These are phyloP conservation scores for Kwoniella shandongensis DNA, from an alignment of 768 basidiomycete genomes.

Conservation along the genomic window DNA sequence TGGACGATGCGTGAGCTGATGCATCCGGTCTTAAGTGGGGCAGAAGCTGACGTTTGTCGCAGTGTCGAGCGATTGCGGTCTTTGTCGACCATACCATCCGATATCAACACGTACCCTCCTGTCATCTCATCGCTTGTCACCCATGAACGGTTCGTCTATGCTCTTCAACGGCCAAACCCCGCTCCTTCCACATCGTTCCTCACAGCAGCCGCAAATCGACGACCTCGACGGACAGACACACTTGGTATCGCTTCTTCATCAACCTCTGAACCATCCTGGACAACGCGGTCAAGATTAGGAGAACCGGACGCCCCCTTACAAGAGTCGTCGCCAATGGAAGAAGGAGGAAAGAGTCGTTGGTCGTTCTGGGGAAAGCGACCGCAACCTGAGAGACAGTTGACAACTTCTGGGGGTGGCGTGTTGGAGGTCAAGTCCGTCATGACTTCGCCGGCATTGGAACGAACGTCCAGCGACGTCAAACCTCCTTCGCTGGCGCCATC, in stretches of 20 bases:
- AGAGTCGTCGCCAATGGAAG: constrained; percentile 20
- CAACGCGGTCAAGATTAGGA: constrained; percentile 39
- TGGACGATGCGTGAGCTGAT: constrained; percentile 28
- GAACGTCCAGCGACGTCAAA: constrained; percentile 9
- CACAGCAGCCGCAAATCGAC: constrained; percentile 15
- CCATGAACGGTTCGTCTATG: constrained; percentile 36
- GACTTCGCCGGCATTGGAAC: constrained; percentile 8
- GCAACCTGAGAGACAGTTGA: constrained; percentile 30
- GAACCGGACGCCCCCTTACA: constrained; percentile 37
- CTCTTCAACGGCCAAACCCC: constrained; percentile 41
- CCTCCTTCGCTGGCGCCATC: constrained; percentile 13
- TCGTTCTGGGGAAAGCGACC: constrained; percentile 46
- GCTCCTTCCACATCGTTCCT: constrained; percentile 41
- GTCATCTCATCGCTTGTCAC: constrained; percentile 37
- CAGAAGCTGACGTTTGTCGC: background rate
- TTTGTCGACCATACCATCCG: constrained; percentile 35
- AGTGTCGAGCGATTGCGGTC: constrained; percentile 30
- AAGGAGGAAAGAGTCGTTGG: constrained; percentile 36
- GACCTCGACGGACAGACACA: constrained; percentile 19
- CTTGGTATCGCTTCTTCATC: constrained; percentile 1
- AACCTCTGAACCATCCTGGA: constrained; percentile 27
- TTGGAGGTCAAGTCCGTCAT: constrained; percentile 43
- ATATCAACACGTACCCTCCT: constrained; percentile 47
- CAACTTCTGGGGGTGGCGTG: constrained; percentile 49
- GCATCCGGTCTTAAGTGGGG: background rate